Evolutionary conservation across 257 asterid species (phyloP).

Genomic region (Thymus quinquecostatus): DNA sequence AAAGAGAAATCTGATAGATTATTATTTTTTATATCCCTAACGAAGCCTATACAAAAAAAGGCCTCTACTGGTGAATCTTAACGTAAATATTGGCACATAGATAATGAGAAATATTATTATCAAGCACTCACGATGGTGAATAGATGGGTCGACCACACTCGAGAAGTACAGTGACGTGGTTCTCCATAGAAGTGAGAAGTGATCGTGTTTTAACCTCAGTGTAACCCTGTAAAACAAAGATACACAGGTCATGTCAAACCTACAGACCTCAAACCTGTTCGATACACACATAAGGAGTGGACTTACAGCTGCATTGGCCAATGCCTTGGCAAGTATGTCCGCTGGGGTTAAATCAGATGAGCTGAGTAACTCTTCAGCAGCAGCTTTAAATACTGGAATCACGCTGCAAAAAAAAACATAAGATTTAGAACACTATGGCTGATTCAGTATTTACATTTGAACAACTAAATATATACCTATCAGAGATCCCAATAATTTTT

Average conservation of each 20-base stretch:
- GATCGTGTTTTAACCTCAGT: conserved; percentile 90
- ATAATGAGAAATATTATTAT: neutral
- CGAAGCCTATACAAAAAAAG: neutral
- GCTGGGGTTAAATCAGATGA: conserved; percentile 68
- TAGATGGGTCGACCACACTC: conserved; percentile 75
- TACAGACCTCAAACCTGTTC: conserved; percentile 10
- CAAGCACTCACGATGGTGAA: conserved; percentile 72
- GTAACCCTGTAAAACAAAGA: conserved; percentile 64
- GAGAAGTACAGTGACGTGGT: conserved; percentile 75
- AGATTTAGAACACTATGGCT: neutral
- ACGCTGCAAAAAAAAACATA: conserved; percentile 53
- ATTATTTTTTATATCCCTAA: neutral
- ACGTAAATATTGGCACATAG: conserved; percentile 20
- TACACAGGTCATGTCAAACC: conserved; percentile 13
- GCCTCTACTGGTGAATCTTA: neutral
- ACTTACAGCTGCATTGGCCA: conserved; percentile 95
- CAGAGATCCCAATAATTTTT: conserved; percentile 67
- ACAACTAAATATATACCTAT: conserved; percentile 50
- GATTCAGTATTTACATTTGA: neutral
- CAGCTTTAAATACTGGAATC: conserved; percentile 84
- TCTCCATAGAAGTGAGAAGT: conserved; percentile 84
- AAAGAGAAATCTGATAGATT: too few relatives aligned
- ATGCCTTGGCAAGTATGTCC: conserved; percentile 91
- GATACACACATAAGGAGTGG: neutral
- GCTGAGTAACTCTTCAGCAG: conserved; percentile 80